Evolutionary conservation across 805 yeast genomes (phyloP).

Genomic region (Candida sakaeoensis): DNA sequence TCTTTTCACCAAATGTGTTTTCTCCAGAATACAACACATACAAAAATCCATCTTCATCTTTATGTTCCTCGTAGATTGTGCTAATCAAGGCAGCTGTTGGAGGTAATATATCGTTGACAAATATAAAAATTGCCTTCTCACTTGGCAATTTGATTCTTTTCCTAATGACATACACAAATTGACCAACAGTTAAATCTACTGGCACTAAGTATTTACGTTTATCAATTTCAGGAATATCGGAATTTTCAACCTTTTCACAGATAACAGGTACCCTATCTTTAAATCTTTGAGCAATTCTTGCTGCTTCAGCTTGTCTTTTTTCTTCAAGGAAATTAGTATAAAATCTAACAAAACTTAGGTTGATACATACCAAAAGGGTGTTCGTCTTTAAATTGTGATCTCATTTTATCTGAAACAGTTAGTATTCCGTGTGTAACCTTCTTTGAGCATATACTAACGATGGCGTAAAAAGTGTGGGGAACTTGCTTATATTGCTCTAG

Average conservation of each 20-base stretch:
- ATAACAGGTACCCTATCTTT: constrained; percentile 92
- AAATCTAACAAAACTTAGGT: neutral
- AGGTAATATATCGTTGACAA: constrained; percentile 94
- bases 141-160: constrained; percentile 94
- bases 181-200: constrained; percentile 93
- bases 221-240: constrained; percentile 93
- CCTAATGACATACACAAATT: constrained; percentile 95
- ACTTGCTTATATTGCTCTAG: no score
- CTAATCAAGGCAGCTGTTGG: constrained; percentile 98
- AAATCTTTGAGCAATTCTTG: constrained; percentile 84
- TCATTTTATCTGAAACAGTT: constrained; percentile 43
- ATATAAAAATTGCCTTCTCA: constrained; percentile 96
- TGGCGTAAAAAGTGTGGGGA: neutral
- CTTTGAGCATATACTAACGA: no score
- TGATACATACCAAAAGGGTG: constrained; percentile 78
- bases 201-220: constrained; percentile 97
- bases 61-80: constrained; percentile 91
- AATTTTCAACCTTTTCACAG: constrained; percentile 95
- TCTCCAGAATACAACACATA: constrained; percentile 96
- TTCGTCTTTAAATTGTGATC: constrained; percentile 92
- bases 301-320: constrained; percentile 92
- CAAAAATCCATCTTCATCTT: constrained; percentile 96
- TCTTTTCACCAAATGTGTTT: constrained; percentile 79
- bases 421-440: no score
- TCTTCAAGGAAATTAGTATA: constrained; percentile 37